Evolutionary conservation across 495 filamentous ascomycete species (phyloP), one percentile per base, ranked within the genome.

Genomic region (Bacidia gigantensis): DNA sequence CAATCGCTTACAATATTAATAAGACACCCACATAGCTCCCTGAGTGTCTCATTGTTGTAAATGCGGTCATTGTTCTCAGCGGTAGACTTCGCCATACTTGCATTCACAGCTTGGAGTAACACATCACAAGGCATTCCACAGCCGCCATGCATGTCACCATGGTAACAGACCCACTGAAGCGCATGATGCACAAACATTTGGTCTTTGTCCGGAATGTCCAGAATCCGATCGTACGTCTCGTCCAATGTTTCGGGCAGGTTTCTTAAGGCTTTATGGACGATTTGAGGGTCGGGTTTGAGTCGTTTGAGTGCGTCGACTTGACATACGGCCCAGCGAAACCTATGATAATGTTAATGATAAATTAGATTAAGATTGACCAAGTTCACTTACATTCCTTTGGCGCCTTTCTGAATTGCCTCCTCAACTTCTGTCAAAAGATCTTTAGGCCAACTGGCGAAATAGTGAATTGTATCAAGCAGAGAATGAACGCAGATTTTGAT

Each of bases 311-410:
- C 59, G 45, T 72, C 66, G 7, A 75, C 55, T 52, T 73, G 69
- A 55, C 69, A 71, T 5, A 66, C 63, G 3, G 63, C 66, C 71
- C 68, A 74, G 17, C 69, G 68, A 49, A 73, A 73, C 69, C 66
- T 68, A 14, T 22, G 7, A 18, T 22, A 35, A 18, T 29, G 14
- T 53, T 0, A 43, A 53, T 18, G 38, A 46, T 10, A 35, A n/a
- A 26, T n/a, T 46, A 26, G 2, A 39, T 53, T 32, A 26, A 7
- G 29, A 7, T 7, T 35, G 14, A 5, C 18, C 12, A 41, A 10
- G 46, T 38, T 24, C 20, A 62, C 65, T 58, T 50, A 66, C 65
- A 72, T 72, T 20, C 69, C 68, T 55, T 67, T 58, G 9, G 68
- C 69, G 41, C 61, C 60, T 0, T 51, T 45, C 1, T 64, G 49